Percentiles rank a stretch among this genome's conserved stretches.
phyloP scores from a whole-genome alignment of 441 rosid genomes.

The Hura crepitans region DNA sequence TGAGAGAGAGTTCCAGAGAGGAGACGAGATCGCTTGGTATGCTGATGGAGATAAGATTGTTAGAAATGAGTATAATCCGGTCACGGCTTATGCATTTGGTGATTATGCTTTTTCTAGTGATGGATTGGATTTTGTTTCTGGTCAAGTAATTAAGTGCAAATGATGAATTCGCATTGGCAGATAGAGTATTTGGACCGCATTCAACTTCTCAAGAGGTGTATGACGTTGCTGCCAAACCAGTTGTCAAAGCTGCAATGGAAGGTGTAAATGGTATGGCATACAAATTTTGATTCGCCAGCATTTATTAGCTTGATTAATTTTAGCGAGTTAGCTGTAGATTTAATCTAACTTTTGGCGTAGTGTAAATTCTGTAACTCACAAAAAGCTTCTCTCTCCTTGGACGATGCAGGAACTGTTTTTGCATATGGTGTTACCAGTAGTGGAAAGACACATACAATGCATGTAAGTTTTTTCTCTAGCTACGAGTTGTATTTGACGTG shows the following conservation, averaged over 20 bases:
- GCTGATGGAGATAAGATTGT: conserved; percentile 93
- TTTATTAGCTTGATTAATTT: not conserved
- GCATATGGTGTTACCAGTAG: conserved; percentile 99
- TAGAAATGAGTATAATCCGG: conserved; percentile 80
- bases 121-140: conserved; percentile 9
- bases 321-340: not conserved
- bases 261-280: conserved; percentile 77
- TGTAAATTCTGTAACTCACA: not conserved
- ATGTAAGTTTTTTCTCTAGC: conserved; percentile 48
- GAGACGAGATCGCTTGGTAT: conserved; percentile 96
- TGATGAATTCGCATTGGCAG: conserved; percentile 38
- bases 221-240: conserved; percentile 92
- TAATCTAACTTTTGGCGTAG: not conserved
- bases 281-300: conserved; percentile 8
- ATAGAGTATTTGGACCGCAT: conserved; percentile 89
- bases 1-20: conserved; percentile 88
- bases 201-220: conserved; percentile 74
- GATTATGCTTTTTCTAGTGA: conserved; percentile 18
- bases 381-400: not conserved
- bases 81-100: conserved; percentile 93
- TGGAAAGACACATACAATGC: conserved; percentile 99
- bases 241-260: conserved; percentile 97
- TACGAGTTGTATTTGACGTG: not conserved
- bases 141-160: not conserved
- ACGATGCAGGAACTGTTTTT: conserved; percentile 84